Base-by-base conservation (phyloP, 2,329 filamentous ascomycete genomes). In the Pestalotiopsis sp. region DNA sequence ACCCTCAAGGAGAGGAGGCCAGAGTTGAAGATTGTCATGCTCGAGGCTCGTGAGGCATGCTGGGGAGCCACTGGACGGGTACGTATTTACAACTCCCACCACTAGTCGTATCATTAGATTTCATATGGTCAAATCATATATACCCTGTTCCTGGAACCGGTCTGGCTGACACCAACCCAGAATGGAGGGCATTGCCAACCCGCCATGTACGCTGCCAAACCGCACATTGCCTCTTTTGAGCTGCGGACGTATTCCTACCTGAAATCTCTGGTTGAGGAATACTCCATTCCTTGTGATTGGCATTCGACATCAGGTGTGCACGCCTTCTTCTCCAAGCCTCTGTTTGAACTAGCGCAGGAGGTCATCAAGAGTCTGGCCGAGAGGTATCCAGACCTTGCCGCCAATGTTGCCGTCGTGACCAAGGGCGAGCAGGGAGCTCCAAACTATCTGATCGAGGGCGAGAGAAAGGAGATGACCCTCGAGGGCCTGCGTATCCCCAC, bases 61-160 rank as follows among this genome's bases (percentile, higher is more conserved):
- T 94, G 88, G 88, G 93, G 93, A 20, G 93, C 93, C n/a, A 95
- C 92, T 1, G 92, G 93, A n/a, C 82, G 92, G 75, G 91, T 93
- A 75, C 84, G 89, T 84, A 11, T 20, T 36, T 36, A 36, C 39
- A 39, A 9, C 13, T 49, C 36, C 31, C 23, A 14, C 25, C 45
- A 38, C 27, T n/a, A 25, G 38, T 59, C 4, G 7, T 11, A n/a
- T 45, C 11, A 17, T 36, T 36, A 36, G 45, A 52, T 17, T 9
- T 52, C 7, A 52, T 52, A 52, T 52, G 17, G 20, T 23, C 45
- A 52, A 52, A 20, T n/a, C 17, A 52, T 20, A 52, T 20, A 11
- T 52, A 9, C 45, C 17, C 14, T 52, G 17, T 52, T 3, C 17
- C 45, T 52, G 45, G 20, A 52, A 20, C n/a, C 45, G 13, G 31